A percentile compares a stretch with the other conserved stretches of the same genome.
phyloP scores from a whole-genome alignment of 495 filamentous ascomycete species.

The Daldinia concentrica region DNA sequence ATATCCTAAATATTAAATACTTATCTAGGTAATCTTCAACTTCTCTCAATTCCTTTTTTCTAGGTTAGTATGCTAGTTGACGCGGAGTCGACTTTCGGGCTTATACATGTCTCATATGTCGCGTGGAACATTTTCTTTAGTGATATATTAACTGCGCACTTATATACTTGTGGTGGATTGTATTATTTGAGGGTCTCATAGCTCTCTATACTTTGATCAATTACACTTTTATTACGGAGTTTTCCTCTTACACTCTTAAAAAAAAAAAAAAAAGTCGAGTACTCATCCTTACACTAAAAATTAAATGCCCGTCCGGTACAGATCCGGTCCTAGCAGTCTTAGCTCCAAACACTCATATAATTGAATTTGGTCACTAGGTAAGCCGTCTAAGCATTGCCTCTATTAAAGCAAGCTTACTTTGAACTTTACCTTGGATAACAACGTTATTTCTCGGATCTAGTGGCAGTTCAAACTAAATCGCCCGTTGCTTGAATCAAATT shows the following conservation, averaged over 20 bases:
- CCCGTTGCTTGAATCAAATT: background rate
- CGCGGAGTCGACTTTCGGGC: background rate
- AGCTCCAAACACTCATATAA: background rate
- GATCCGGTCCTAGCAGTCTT: too few species aligned
- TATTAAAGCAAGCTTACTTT: background rate
- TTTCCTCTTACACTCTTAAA: too few species aligned
- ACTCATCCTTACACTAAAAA: too few species aligned
- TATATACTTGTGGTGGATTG: too few species aligned
- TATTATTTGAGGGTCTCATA: background rate
- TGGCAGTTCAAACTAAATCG: background rate
- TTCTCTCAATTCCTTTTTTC: background rate
- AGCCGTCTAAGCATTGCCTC: too few species aligned
- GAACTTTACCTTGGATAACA: background rate
- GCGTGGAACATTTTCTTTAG: background rate
- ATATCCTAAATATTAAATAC: background rate
- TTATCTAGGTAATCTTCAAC: background rate
- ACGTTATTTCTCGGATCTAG: background rate
- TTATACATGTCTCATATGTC: background rate
- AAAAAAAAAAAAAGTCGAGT: too few species aligned
- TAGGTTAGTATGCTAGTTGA: background rate
- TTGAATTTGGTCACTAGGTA: background rate
- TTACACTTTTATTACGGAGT: too few species aligned
- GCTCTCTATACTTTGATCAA: too few species aligned
- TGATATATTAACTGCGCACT: too few species aligned
- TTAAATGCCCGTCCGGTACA: too few species aligned